Evolutionary conservation across 495 filamentous ascomycete genomes (phyloP).

Genomic region (Penicillium lagena): DNA sequence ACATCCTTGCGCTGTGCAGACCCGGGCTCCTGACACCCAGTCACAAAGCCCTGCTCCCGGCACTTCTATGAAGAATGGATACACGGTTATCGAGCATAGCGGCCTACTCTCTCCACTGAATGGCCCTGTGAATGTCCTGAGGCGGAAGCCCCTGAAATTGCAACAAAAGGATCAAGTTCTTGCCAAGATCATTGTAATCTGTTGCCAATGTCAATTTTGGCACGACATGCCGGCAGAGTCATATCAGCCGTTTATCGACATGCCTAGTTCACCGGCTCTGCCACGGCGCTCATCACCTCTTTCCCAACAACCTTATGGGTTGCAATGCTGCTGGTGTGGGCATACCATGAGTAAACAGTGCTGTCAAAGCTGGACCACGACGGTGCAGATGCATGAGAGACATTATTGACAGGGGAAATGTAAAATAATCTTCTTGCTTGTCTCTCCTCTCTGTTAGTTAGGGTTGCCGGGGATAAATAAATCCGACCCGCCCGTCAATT

Average conservation of each 20-base stretch:
- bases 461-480: no score
- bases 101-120: background rate
- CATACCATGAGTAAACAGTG: slow-evolving; percentile 68
- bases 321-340: slow-evolving; percentile 71
- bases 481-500: background rate
- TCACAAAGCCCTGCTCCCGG: background rate
- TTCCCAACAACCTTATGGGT: slow-evolving; percentile 42
- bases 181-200: slow-evolving; percentile 74
- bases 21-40: background rate
- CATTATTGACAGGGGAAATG: slow-evolving; percentile 37
- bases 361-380: slow-evolving; percentile 66
- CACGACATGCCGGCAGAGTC: slow-evolving; percentile 72
- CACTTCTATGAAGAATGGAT: background rate
- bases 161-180: slow-evolving; percentile 40
- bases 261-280: no score
- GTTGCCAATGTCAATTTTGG: slow-evolving; percentile 75
- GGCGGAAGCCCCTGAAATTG: slow-evolving; percentile 7
- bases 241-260: slow-evolving; percentile 27
- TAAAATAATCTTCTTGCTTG: background rate
- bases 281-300: slow-evolving; percentile 25
- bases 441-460: no score
- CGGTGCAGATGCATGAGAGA: slow-evolving; percentile 62
- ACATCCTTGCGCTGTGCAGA: background rate
- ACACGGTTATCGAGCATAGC: background rate
- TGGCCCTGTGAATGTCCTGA: slow-evolving; percentile 1